Conservation (phyloP, 176 grass and related monocot species). For the Eleusine coracana region DNA sequence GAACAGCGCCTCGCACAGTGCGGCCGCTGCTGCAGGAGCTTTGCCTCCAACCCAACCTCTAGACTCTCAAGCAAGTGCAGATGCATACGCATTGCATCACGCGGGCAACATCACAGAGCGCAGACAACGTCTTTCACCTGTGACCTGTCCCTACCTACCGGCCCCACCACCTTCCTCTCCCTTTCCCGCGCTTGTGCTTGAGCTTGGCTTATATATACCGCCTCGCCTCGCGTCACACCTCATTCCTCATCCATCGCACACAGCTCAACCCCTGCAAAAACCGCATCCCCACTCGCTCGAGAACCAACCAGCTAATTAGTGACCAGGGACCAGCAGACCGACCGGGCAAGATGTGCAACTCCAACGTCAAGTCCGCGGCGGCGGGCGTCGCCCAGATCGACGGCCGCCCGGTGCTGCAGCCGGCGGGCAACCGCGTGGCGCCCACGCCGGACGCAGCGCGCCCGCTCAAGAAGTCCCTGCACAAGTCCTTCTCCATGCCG, state of each 20-base stretch:
- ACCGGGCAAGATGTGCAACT: slow-evolving; percentile 74
- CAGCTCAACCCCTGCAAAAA: slow-evolving; percentile 23
- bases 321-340: not conserved
- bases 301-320: not conserved
- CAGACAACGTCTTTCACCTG: not conserved
- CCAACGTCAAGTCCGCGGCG: slow-evolving; percentile 70
- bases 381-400: slow-evolving; percentile 64
- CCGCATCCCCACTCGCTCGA: not conserved
- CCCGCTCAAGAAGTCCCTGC: slow-evolving; percentile 75
- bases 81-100: slow-evolving; percentile 2
- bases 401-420: slow-evolving; percentile 85
- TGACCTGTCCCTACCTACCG: slow-evolving; percentile 36
- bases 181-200: slow-evolving; percentile 17
- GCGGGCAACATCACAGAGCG: not conserved
- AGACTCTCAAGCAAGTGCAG: not conserved
- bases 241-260: slow-evolving; percentile 6
- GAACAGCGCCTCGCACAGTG: not conserved
- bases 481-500: slow-evolving; percentile 74
- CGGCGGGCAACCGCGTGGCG: slow-evolving; percentile 75
- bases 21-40: not conserved
- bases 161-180: slow-evolving; percentile 37
- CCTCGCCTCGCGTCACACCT: slow-evolving; percentile 19
- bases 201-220: slow-evolving; percentile 47
- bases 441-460: slow-evolving; percentile 45
- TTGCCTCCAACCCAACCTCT: not conserved